Base-by-base conservation (phyloP, 768 basidiomycete species). In the Nidula microcarpa region DNA sequence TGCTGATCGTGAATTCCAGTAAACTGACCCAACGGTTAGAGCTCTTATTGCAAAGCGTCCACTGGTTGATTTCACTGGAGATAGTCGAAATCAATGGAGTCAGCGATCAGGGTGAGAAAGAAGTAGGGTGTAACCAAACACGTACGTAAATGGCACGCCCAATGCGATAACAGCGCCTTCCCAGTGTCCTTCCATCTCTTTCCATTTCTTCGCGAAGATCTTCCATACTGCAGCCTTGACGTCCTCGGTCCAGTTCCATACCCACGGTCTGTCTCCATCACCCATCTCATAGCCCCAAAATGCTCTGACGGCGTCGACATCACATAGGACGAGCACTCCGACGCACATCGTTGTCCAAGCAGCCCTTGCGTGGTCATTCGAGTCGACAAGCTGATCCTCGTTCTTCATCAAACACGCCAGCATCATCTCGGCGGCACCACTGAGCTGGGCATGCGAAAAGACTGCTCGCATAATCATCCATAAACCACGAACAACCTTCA, bases 311-410 rank as follows among this genome's bases (percentile, higher is more conserved):
- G 71, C 67, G 6, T 76, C 71, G 3, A 65, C 57, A 47, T 82
- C 80, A 53, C 79, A 81, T 16, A 75, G 65, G 7, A 74, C 65
- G 33, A 81, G 55, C 6, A 78, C 73, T 49, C 87, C 84, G 8
- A 82, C 75, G 53, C 83, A 86, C 0, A 91, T 63, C 13, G 62
- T 67, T 2, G 81, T 77, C 89, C 89, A 91, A 37, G 78, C 72
- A 14, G 64, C 67, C 47, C 78, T 74, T 9, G 82, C 76, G 33
- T 74, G 67, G 36, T 78, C 72, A 2, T 71, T 68, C 14, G 68
- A 61, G 39, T 76, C 75, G 16, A 75, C 70, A 9, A 84, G 70
- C 33, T 73, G 70, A 13, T 69, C 64, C 51, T 82, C 80, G 39
- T 73, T 73, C 51, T 75, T 65, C 59, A 81, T 64, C 17, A 91